A percentile compares a stretch with the other conserved stretches of the same genome.
Conservation (phyloP, 139 green algal genomes). For the Haematococcus sp. region DNA sequence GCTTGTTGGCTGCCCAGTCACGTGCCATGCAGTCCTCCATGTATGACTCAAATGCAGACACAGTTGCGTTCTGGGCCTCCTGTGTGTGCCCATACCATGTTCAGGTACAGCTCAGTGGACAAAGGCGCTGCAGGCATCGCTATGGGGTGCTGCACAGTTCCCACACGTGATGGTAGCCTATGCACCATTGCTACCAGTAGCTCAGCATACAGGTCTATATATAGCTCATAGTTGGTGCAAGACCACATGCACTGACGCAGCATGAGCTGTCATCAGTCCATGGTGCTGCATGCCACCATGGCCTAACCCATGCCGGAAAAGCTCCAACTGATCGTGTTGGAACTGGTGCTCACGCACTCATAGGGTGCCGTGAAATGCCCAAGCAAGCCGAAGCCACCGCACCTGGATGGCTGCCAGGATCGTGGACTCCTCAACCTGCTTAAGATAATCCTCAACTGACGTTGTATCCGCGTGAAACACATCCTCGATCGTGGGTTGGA, state of each 20-base stretch:
- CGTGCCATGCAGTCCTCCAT: constrained; percentile 66
- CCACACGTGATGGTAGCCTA: too few species aligned
- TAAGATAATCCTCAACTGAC: constrained; percentile 80
- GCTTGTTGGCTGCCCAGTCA: constrained; percentile 75
- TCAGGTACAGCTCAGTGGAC: too few species aligned
- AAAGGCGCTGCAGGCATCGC: too few species aligned
- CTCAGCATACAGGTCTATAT: too few species aligned
- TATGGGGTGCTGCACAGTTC: too few species aligned
- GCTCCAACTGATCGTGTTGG: too few species aligned
- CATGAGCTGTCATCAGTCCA: not conserved
- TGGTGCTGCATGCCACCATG: not conserved
- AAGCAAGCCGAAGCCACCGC: not conserved
- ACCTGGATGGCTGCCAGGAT: constrained; percentile 63
- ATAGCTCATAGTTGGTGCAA: not conserved
- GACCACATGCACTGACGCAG: not conserved
- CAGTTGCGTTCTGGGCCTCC: constrained; percentile 71
- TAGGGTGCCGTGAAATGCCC: not conserved
- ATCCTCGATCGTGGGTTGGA: constrained; percentile 76
- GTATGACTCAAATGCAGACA: constrained; percentile 73
- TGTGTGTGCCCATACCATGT: constrained; percentile 31
- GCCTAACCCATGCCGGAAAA: not conserved
- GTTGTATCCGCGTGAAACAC: constrained; percentile 71
- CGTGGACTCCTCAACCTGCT: constrained; percentile 76
- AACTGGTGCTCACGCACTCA: too few species aligned
- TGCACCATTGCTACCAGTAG: too few species aligned